phyloP scores from a whole-genome alignment of 2,329 filamentous ascomycete species.

The Lasiodiplodia gonubiensis region DNA sequence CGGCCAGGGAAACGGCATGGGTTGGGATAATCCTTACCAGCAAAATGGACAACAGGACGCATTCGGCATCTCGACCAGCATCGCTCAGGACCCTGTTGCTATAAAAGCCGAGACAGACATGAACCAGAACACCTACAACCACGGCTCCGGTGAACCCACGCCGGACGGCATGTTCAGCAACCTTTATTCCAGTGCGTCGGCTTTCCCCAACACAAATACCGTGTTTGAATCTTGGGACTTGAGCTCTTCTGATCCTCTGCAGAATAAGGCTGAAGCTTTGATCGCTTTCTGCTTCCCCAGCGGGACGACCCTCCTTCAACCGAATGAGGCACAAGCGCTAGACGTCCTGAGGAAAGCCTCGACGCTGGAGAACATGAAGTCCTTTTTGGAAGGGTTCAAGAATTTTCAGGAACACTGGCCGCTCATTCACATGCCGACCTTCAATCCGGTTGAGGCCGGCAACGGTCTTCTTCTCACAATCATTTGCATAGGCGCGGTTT shows the following conservation, averaged over 20 bases:
- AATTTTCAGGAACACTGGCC: slow-evolving; percentile 78
- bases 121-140: slow-evolving; percentile 47
- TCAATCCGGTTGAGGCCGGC: slow-evolving; percentile 69
- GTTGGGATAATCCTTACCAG: slow-evolving; percentile 54
- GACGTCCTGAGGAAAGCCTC: slow-evolving; percentile 62
- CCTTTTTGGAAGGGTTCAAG: slow-evolving; percentile 73
- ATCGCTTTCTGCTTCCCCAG: slow-evolving; percentile 59
- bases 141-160: slow-evolving; percentile 49
- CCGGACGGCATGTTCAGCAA: slow-evolving; percentile 57
- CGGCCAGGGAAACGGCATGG: slow-evolving; percentile 46
- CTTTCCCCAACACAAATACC: slow-evolving; percentile 47
- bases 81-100: slow-evolving; percentile 51
- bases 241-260: slow-evolving; percentile 51
- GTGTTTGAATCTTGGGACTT: slow-evolving; percentile 51
- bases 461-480: slow-evolving; percentile 72
- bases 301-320: slow-evolving; percentile 27
- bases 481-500: slow-evolving; percentile 76
- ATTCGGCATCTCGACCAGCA: slow-evolving; percentile 54
- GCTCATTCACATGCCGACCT: slow-evolving; percentile 73
- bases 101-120: slow-evolving; percentile 52
- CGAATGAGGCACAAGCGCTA: slow-evolving; percentile 54
- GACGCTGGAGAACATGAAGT: slow-evolving; percentile 70
- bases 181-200: slow-evolving; percentile 53
- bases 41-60: slow-evolving; percentile 51
- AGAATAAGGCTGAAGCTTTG: slow-evolving; percentile 52